A percentile compares a stretch with the other conserved stretches of the same genome.
Conservation (phyloP, 2,329 filamentous ascomycete species). For the Trichoderma breve region DNA sequence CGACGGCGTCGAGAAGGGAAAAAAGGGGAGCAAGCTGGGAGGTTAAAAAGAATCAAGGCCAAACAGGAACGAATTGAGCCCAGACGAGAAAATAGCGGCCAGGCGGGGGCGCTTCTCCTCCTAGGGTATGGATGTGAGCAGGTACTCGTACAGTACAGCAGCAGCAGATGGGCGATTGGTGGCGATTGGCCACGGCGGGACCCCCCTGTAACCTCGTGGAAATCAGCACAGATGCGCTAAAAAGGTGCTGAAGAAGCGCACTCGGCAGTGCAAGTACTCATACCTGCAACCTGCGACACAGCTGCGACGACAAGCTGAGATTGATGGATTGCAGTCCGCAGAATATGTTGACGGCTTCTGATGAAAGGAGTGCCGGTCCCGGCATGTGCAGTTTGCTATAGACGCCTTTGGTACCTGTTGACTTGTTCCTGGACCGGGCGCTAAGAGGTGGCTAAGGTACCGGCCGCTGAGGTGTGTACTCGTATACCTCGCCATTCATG, state of each 20-base stretch:
- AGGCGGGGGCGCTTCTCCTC: constrained; percentile 16
- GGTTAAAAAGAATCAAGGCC: background rate
- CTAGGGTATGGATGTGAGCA: background rate
- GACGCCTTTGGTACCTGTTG: background rate
- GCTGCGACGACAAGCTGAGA: background rate
- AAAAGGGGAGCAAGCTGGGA: background rate
- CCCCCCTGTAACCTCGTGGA: constrained; percentile 20
- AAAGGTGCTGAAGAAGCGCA: constrained; percentile 18
- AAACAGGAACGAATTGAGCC: constrained; percentile 1
- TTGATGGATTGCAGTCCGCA: background rate
- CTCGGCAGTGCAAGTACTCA: background rate
- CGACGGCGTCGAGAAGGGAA: background rate
- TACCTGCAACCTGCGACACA: constrained; percentile 9
- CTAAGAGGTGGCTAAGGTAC: background rate
- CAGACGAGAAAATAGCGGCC: constrained; percentile 6
- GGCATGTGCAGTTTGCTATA: background rate
- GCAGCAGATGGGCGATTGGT: background rate
- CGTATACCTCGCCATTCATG: background rate
- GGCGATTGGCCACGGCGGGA: constrained; percentile 16
- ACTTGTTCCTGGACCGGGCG: background rate
- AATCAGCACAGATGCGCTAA: constrained; percentile 17
- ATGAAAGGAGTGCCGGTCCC: constrained; percentile 2
- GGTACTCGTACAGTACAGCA: background rate
- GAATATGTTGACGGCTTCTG: background rate
- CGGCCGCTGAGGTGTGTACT: background rate